Conservation (phyloP, 306 rosid species). For the Acacia acuminata region DNA sequence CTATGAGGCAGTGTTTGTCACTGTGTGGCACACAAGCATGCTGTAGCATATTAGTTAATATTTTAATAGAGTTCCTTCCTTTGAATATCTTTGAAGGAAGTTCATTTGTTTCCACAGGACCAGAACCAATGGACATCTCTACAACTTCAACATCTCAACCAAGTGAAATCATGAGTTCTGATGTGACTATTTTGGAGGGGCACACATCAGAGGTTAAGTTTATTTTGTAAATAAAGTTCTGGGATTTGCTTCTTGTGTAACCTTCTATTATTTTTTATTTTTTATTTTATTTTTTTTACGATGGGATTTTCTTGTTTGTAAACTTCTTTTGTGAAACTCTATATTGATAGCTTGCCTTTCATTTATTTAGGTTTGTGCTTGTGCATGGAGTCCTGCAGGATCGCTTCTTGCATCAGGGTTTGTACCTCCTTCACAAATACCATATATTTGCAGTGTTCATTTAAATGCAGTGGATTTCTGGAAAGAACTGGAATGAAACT, state of each 20-base stretch:
- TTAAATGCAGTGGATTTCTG: constrained; percentile 10
- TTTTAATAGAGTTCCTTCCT: constrained; percentile 26
- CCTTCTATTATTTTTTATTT: too few species aligned
- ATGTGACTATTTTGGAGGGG: constrained; percentile 88
- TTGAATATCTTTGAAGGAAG: constrained; percentile 11
- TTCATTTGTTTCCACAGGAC: constrained; percentile 47
- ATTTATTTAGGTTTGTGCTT: constrained; percentile 83
- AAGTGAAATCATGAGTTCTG: constrained; percentile 75
- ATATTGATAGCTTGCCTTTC: constrained; percentile 31
- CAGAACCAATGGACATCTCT: constrained; percentile 79
- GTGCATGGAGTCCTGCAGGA: constrained; percentile 97
- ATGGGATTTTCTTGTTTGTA: too few species aligned
- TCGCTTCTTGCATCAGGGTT: constrained; percentile 98
- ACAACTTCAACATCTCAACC: constrained; percentile 58
- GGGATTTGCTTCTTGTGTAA: background rate
- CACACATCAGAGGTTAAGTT: constrained; percentile 86
- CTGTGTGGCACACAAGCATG: constrained; percentile 6
- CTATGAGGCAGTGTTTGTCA: constrained; percentile 3
- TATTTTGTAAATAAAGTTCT: constrained; percentile 12
- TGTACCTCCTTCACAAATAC: constrained; percentile 32
- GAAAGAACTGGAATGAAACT: background rate
- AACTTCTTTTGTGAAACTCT: constrained; percentile 15
- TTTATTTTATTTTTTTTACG: too few species aligned
- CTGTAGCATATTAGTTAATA: background rate
- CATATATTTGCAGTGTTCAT: constrained; percentile 14